Percentiles rank a stretch among this genome's conserved stretches.
These are phyloP conservation scores for Botryosphaeria dothidea DNA, from an alignment of 2,329 filamentous ascomycete genomes.

Conservation along the genomic window DNA sequence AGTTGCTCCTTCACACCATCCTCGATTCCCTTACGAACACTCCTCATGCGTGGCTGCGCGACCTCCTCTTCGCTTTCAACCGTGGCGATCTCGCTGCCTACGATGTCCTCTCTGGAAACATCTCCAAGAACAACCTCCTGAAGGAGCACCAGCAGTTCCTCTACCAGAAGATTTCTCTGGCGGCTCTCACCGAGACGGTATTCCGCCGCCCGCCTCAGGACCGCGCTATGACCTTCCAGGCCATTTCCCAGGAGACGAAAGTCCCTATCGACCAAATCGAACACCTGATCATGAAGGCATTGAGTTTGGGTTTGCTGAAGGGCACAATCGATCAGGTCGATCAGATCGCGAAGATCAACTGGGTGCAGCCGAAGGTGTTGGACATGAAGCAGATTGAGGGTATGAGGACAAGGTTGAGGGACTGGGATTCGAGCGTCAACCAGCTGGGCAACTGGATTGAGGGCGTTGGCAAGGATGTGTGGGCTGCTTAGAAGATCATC, in stretches of 20 bases:
- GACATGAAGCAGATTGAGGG: slow-evolving; percentile 93
- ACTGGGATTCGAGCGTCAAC: slow-evolving; percentile 97
- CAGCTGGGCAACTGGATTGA: slow-evolving; percentile 97
- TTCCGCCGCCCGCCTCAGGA: slow-evolving; percentile 96
- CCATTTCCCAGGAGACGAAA: slow-evolving; percentile 90
- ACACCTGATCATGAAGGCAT: slow-evolving; percentile 98
- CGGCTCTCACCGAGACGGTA: slow-evolving; percentile 90
- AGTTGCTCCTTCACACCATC: slow-evolving; percentile 96
- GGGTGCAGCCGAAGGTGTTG: slow-evolving; percentile 98
- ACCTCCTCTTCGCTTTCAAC: slow-evolving; percentile 98
- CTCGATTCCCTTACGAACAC: slow-evolving; percentile 78
- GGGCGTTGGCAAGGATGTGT: slow-evolving; percentile 88
- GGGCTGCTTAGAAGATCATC: slow-evolving; percentile 68
- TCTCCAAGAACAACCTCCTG: slow-evolving; percentile 77
- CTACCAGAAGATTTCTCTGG: slow-evolving; percentile 97
- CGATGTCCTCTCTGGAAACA: slow-evolving; percentile 77
- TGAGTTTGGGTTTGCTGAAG: slow-evolving; percentile 84
- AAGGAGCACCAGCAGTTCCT: slow-evolving; percentile 79
- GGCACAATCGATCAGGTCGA: slow-evolving; percentile 97
- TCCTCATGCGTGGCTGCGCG: slow-evolving; percentile 82
- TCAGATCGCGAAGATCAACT: slow-evolving; percentile 90
- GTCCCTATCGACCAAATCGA: slow-evolving; percentile 91
- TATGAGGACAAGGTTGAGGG: slow-evolving; percentile 83
- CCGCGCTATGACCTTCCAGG: slow-evolving; percentile 86
- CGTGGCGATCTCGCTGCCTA: slow-evolving; percentile 88